Percentiles rank a stretch among this genome's conserved stretches.
Conservation (phyloP, 345 rosid species). For the Eucalyptus dawsonii region DNA sequence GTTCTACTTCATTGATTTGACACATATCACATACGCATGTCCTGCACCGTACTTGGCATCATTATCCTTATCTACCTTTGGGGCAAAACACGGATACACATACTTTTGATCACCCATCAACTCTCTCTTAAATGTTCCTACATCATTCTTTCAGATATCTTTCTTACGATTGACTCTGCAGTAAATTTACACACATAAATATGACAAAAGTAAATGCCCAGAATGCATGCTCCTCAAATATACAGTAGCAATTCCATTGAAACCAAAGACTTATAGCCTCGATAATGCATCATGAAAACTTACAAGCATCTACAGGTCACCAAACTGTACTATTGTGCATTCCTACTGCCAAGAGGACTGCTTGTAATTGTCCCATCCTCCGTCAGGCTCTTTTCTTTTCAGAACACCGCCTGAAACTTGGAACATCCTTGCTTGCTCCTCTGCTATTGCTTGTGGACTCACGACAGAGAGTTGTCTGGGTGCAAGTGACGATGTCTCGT, state of each 20-base stretch:
- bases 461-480: constrained; percentile 42
- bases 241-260: neutral
- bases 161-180: neutral
- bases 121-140: neutral
- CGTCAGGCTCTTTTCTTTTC: constrained; percentile 89
- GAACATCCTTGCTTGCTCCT: constrained; percentile 69
- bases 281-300: constrained; percentile 1
- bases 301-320: constrained; percentile 26
- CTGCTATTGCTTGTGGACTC: constrained; percentile 36
- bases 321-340: neutral
- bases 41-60: neutral
- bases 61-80: neutral
- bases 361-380: constrained; percentile 83
- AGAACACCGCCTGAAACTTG: constrained; percentile 45
- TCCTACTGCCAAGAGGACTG: constrained; percentile 75
- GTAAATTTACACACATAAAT: neutral
- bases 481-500: constrained; percentile 32
- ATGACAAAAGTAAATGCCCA: neutral
- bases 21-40: neutral
- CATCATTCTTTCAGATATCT: neutral
- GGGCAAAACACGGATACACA: neutral
- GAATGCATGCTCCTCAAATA: neutral
- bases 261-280: neutral
- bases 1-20: neutral
- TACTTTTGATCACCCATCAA: neutral